Conservation (phyloP, 768 basidiomycete genomes). For the Psilocybe subaeruginosa region DNA sequence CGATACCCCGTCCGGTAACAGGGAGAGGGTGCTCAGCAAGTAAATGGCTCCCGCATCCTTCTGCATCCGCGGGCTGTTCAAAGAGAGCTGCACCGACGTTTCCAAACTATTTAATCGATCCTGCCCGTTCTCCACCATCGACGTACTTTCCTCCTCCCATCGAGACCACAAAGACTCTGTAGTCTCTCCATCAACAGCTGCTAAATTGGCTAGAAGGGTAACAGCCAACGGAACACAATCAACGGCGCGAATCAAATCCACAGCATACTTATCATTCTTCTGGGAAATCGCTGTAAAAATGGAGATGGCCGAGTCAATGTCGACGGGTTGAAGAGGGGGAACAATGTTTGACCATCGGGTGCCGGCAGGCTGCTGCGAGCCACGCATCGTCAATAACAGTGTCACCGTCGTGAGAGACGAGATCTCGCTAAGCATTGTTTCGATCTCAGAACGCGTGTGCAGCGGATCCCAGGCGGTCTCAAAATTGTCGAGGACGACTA, state of each 20-base stretch:
- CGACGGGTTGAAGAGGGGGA: constrained; percentile 29
- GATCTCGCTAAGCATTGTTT: constrained; percentile 25
- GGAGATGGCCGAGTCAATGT: constrained; percentile 23
- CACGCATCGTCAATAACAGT: constrained; percentile 33
- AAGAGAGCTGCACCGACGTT: constrained; percentile 31
- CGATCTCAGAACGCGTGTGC: constrained; percentile 25
- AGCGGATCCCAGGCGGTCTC: constrained; percentile 35
- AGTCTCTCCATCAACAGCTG: constrained; percentile 32
- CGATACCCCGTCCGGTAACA: constrained; percentile 33
- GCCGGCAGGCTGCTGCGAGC: constrained; percentile 30
- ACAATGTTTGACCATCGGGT: constrained; percentile 26
- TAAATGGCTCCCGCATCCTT: constrained; percentile 25
- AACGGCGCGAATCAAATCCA: constrained; percentile 29
- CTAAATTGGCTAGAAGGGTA: constrained; percentile 33
- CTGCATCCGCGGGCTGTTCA: constrained; percentile 29
- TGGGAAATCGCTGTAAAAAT: constrained; percentile 29
- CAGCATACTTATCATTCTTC: constrained; percentile 23
- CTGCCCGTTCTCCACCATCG: constrained; percentile 29
- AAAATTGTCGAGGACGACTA: constrained; percentile 35
- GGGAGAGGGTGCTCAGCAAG: constrained; percentile 29
- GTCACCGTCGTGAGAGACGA: constrained; percentile 21
- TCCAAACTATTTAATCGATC: constrained; percentile 33
- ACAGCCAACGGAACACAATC: constrained; percentile 37
- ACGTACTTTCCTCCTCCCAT: constrained; percentile 30
- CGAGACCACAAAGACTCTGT: constrained; percentile 30